Base-by-base conservation (phyloP, 257 asterid species). In the Mitragyna speciosa region DNA sequence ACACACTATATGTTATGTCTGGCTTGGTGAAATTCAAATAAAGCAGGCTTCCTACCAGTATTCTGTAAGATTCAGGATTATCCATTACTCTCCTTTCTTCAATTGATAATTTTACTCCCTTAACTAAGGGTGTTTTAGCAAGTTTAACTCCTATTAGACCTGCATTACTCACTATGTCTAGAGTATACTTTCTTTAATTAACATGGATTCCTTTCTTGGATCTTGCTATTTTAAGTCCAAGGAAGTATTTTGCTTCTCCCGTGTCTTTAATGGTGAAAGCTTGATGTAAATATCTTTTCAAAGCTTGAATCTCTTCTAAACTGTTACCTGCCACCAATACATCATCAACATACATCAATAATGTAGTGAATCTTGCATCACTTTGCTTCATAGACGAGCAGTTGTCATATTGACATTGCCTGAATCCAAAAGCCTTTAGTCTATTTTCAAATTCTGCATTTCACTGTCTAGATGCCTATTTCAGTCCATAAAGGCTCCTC, bases 61-160 rank as follows among this genome's bases (percentile, higher is more conserved):
- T 75, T 2, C 56, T 15, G 20, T 7, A 72, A 0, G 3, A 58
- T 1, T 28, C 39, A 0, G 61, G 61, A 45, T 72, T 24, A 14
- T 5, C 19, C 0, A 26, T 20, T 11, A 6, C 61, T 15, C 16
- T 16, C 4, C 22, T 0, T 0, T 47, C 24, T 10, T n/a, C 14
- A 0, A 6, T 2, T 16, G 2, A 11, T 2, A 7, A 30, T 1
- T 20, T 36, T 2, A 1, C 9, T 7, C 3, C 12, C 2, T 31
- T 17, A 0, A 10, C 26, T 0, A 14, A 19, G 12, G 17, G 47
- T 15, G 70, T 12, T 1, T 24, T 39, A 17, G 30, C 6, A 4
- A 12, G 0, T 0, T 31, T 22, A 22, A 56, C 22, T 0, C 11
- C 0, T 1, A 11, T 11, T 9, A 22, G 0, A 0, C 49, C 20